These are phyloP conservation scores for Oidiodendron maius DNA, from an alignment of 495 filamentous ascomycete species.

Conservation along the genomic window DNA sequence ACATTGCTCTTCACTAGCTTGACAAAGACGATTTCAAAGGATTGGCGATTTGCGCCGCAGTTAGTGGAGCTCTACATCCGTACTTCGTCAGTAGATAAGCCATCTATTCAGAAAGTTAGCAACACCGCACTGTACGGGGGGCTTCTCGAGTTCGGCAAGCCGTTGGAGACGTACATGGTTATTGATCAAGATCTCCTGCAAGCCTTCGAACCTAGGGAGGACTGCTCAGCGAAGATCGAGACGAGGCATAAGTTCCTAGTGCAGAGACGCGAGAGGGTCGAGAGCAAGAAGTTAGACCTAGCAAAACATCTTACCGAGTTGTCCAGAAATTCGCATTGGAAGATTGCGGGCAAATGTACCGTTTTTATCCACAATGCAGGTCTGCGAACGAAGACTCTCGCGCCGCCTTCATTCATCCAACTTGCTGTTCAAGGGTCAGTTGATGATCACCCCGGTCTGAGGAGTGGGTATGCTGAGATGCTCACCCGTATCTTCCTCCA, in stretches of 20 bases:
- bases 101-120: slow-evolving; percentile 88
- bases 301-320: slow-evolving; percentile 75
- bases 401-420: slow-evolving; percentile 72
- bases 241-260: slow-evolving; percentile 64
- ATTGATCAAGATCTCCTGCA: slow-evolving; percentile 68
- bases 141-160: slow-evolving; percentile 87
- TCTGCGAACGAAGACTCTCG: slow-evolving; percentile 82
- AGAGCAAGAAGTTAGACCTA: slow-evolving; percentile 74
- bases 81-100: slow-evolving; percentile 83
- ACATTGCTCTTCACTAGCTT: slow-evolving; percentile 83
- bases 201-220: slow-evolving; percentile 65
- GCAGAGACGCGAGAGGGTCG: slow-evolving; percentile 66
- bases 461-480: slow-evolving; percentile 72
- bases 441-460: slow-evolving; percentile 81
- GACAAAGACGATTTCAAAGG: slow-evolving; percentile 76
- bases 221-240: slow-evolving; percentile 49
- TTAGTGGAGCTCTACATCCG: slow-evolving; percentile 85
- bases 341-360: slow-evolving; percentile 81
- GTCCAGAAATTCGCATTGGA: slow-evolving; percentile 84
- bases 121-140: slow-evolving; percentile 66
- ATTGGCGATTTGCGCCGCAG: slow-evolving; percentile 88
- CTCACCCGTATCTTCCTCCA: slow-evolving; percentile 75
- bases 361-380: slow-evolving; percentile 85
- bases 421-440: slow-evolving; percentile 80
- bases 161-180: slow-evolving; percentile 80